These are phyloP conservation scores for Apium graveolens DNA, from an alignment of 129 eudicot species.

Conservation along the genomic window DNA sequence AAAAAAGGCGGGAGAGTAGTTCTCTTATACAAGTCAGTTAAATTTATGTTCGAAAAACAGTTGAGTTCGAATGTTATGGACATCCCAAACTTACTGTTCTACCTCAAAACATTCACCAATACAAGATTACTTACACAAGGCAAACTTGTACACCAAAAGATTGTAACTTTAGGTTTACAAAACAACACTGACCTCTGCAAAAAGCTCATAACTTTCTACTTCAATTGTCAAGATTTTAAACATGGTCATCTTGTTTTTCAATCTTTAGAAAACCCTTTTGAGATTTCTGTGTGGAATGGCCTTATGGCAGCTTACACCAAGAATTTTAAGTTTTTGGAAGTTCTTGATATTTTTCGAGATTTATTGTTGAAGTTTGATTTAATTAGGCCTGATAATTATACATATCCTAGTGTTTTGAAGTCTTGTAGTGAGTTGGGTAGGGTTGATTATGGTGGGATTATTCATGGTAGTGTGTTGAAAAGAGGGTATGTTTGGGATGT, in stretches of 20 bases:
- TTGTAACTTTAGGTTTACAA: slow-evolving; percentile 2
- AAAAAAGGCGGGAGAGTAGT: background rate
- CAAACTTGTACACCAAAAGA: slow-evolving; percentile 10
- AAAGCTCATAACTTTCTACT: slow-evolving; percentile 8
- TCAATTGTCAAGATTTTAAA: background rate
- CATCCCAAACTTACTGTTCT: background rate
- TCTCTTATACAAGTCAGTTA: background rate
- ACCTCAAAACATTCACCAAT: background rate
- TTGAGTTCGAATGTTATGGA: background rate
- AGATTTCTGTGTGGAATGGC: slow-evolving; percentile 10
- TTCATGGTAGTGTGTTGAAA: slow-evolving; percentile 12
- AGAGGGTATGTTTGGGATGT: slow-evolving; percentile 9
- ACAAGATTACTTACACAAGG: slow-evolving; percentile 10
- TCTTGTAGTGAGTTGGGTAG: slow-evolving; percentile 3
- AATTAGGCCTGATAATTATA: slow-evolving; percentile 10
- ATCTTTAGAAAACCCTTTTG: slow-evolving; percentile 3
- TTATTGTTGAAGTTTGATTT: background rate
- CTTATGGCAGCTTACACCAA: slow-evolving; percentile 11
- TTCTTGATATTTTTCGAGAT: background rate
- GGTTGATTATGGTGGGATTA: slow-evolving; percentile 6
- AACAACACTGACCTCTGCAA: background rate
- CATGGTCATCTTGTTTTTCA: slow-evolving; percentile 3
- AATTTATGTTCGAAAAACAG: background rate
- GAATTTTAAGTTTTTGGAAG: slow-evolving; percentile 6
- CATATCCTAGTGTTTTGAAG: slow-evolving; percentile 12